Evolutionary conservation across 164 flowering plant species (phyloP).

Genomic region (Litsea cubeba): DNA sequence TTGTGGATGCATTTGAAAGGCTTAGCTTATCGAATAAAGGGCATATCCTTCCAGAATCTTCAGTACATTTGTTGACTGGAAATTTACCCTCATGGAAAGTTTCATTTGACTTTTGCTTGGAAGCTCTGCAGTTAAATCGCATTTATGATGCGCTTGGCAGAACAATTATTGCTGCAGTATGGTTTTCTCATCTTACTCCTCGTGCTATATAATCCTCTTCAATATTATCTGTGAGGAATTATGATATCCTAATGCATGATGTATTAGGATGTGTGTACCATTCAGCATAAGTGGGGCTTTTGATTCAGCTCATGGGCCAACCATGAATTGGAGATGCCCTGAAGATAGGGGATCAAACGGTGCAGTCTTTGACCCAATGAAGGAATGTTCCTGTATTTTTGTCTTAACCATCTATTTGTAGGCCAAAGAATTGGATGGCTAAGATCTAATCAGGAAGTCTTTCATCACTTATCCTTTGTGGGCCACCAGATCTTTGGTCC

Average conservation of each 20-base stretch:
- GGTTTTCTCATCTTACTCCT: constrained; percentile 5
- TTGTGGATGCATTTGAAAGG: constrained; percentile 32
- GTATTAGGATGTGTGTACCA: background rate
- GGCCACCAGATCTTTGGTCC: background rate
- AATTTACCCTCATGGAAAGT: constrained; percentile 48
- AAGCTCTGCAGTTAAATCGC: constrained; percentile 35
- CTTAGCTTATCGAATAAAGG: constrained; percentile 23
- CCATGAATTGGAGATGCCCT: background rate
- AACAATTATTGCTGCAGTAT: constrained; percentile 48
- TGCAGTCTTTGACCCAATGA: too few relatives aligned
- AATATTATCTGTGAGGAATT: background rate
- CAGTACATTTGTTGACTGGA: constrained; percentile 6
- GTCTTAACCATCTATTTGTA: constrained; percentile 11
- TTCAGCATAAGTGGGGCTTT: background rate
- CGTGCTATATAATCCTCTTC: background rate
- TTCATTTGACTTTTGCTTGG: constrained; percentile 30
- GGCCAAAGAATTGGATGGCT: background rate
- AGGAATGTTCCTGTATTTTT: constrained; percentile 11
- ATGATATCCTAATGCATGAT: background rate
- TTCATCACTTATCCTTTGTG: background rate
- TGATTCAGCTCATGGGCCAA: background rate
- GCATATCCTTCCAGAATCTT: constrained; percentile 26
- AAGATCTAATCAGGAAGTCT: background rate
- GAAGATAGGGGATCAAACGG: too few relatives aligned
- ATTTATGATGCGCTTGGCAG: constrained; percentile 36